These are phyloP conservation scores for Emmonsiellopsis sp. DNA, from an alignment of 2,329 filamentous ascomycete species.

Conservation along the genomic window DNA sequence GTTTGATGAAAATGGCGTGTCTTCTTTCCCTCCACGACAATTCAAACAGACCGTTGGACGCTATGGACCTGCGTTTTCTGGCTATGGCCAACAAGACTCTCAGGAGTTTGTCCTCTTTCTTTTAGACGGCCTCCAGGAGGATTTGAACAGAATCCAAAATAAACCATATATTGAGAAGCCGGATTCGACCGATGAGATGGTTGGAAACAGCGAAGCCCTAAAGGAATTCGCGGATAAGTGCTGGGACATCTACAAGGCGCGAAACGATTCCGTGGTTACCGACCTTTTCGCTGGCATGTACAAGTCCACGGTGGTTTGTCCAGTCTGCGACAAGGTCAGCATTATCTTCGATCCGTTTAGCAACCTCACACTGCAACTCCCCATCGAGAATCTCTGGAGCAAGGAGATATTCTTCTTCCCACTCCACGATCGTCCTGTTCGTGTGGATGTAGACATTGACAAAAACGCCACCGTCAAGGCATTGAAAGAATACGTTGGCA, in stretches of 20 bases:
- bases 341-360: constrained; percentile 98
- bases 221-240: constrained; percentile 77
- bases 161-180: constrained; percentile 98
- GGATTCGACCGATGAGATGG: constrained; percentile 94
- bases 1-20: constrained; percentile 57
- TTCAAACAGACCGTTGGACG: constrained; percentile 78
- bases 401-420: constrained; percentile 70
- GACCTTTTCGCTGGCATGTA: constrained; percentile 97
- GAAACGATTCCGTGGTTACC: constrained; percentile 90
- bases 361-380: constrained; percentile 82
- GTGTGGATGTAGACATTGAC: constrained; percentile 69
- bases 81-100: constrained; percentile 93
- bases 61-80: constrained; percentile 77
- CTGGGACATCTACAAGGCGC: constrained; percentile 82
- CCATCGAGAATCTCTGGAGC: constrained; percentile 73
- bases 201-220: constrained; percentile 71
- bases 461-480: constrained; percentile 52
- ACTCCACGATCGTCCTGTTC: constrained; percentile 59
- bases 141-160: constrained; percentile 84
- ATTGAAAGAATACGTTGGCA: constrained; percentile 44
- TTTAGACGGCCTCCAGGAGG: constrained; percentile 88
- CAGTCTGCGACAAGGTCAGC: constrained; percentile 85
- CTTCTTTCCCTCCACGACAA: constrained; percentile 65
- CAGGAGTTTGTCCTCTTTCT: constrained; percentile 95
- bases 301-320: constrained; percentile 93